A percentile compares a stretch with the other conserved stretches of the same genome.
phyloP scores from a whole-genome alignment of 352 stramenopile genomes.

The Phytophthora multivora region DNA sequence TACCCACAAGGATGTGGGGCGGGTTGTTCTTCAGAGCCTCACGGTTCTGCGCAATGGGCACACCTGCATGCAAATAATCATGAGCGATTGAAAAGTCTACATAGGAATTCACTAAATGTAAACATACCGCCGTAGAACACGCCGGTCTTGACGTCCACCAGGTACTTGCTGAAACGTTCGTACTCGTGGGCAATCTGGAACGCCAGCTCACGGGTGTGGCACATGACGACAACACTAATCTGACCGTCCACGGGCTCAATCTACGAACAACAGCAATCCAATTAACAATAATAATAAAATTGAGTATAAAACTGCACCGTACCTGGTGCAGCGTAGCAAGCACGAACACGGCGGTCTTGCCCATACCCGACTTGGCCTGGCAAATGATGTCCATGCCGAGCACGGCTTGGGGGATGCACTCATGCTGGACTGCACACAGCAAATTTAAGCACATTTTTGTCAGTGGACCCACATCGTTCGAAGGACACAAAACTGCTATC shows the following conservation, averaged over 20 bases:
- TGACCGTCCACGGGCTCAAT: constrained; percentile 91
- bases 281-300: constrained; percentile 9
- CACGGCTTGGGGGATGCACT: constrained; percentile 99
- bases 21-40: constrained; percentile 97
- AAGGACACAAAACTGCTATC: neutral
- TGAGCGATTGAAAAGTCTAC: too few species aligned
- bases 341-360: constrained; percentile 99
- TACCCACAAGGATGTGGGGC: constrained; percentile 98
- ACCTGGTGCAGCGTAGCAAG: constrained; percentile 99
- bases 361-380: constrained; percentile 99
- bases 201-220: constrained; percentile 99
- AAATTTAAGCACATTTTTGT: constrained; percentile 6
- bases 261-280: constrained; percentile 30
- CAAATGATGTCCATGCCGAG: constrained; percentile 99
- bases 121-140: constrained; percentile 97
- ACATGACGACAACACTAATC: constrained; percentile 98
- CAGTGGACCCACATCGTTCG: neutral
- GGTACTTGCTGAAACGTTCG: constrained; percentile 99
- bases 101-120: neutral
- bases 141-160: constrained; percentile 95
- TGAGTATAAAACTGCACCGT: neutral
- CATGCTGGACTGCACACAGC: constrained; percentile 92
- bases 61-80: constrained; percentile 51
- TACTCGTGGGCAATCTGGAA: constrained; percentile 99
- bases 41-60: constrained; percentile 94